These are phyloP conservation scores for Cryptosporidium parvum DNA, from an alignment of 169 alveolate genomes.

Conservation along the genomic window DNA sequence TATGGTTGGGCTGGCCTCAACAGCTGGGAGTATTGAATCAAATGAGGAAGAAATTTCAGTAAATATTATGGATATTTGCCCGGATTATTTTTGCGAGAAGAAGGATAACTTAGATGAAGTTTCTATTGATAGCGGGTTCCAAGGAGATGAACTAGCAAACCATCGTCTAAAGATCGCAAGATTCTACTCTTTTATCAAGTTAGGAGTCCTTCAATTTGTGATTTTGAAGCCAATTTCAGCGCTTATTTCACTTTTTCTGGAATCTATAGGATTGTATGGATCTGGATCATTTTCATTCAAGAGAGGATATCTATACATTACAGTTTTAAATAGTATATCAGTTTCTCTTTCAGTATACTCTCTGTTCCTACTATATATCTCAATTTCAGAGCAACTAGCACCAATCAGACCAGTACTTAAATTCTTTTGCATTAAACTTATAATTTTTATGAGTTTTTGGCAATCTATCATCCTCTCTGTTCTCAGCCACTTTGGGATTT, in stretches of 20 bases:
- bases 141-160: not conserved
- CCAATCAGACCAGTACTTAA: constrained; percentile 65
- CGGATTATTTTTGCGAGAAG: constrained; percentile 21
- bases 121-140: not conserved
- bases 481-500: constrained; percentile 10
- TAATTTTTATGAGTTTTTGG: constrained; percentile 64
- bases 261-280: constrained; percentile 40
- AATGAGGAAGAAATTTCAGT: constrained; percentile 19
- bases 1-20: not conserved
- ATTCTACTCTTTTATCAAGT: constrained; percentile 58
- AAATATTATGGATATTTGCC: constrained; percentile 15
- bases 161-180: constrained; percentile 24
- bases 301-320: constrained; percentile 47
- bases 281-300: constrained; percentile 36
- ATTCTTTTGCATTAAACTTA: constrained; percentile 55
- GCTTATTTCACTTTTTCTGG: constrained; percentile 36
- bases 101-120: not conserved
- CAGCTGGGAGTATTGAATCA: not conserved
- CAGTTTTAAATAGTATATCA: constrained; percentile 28
- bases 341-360: constrained; percentile 59
- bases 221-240: constrained; percentile 56
- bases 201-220: constrained; percentile 67
- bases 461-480: constrained; percentile 60
- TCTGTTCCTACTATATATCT: constrained; percentile 43
- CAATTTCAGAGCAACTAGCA: constrained; percentile 16